phyloP scores from a whole-genome alignment of 106 monocot genomes.

The Dendrobium officinale region DNA sequence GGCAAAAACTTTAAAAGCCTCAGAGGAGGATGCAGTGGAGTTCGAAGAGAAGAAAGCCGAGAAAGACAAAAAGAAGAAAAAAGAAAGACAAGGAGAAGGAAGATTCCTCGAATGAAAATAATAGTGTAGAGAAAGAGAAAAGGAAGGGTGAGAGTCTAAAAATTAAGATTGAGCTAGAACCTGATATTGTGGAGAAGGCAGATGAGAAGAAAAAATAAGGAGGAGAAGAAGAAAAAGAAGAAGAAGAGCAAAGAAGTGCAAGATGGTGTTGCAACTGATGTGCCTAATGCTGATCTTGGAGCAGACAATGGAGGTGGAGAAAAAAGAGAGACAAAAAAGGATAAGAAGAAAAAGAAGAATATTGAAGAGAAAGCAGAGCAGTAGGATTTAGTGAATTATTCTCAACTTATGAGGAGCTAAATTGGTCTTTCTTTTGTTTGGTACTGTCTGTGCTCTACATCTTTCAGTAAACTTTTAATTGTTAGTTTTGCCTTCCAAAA shows the following conservation, averaged over 20 bases:
- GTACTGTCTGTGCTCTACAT: neutral
- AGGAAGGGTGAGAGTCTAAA: constrained; percentile 33
- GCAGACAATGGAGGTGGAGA: constrained; percentile 12
- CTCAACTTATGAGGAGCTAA: neutral
- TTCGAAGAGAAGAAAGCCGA: constrained; percentile 6
- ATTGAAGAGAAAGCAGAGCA: constrained; percentile 23
- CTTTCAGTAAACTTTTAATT: neutral
- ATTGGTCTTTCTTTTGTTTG: neutral
- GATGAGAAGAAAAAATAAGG: constrained; percentile 33
- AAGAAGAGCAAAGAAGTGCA: constrained; percentile 5
- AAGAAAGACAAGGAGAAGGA: constrained; percentile 12
- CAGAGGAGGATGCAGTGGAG: constrained; percentile 11
- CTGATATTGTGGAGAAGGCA: constrained; percentile 31
- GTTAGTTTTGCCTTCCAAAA: too few species aligned
- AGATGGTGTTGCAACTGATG: neutral
- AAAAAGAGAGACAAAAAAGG: constrained; percentile 56
- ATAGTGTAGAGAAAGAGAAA: constrained; percentile 19
- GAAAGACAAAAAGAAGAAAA: constrained; percentile 29
- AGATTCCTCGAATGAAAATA: constrained; percentile 5
- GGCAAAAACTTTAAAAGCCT: constrained; percentile 12
- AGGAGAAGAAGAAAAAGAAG: constrained; percentile 26
- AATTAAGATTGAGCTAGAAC: constrained; percentile 9
- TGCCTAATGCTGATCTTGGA: neutral
- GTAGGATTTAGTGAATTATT: constrained; percentile 8
- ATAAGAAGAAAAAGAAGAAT: constrained; percentile 77